Evolutionary conservation across 768 basidiomycete genomes (phyloP).

Genomic region (Candolleomyces aberdarensis): DNA sequence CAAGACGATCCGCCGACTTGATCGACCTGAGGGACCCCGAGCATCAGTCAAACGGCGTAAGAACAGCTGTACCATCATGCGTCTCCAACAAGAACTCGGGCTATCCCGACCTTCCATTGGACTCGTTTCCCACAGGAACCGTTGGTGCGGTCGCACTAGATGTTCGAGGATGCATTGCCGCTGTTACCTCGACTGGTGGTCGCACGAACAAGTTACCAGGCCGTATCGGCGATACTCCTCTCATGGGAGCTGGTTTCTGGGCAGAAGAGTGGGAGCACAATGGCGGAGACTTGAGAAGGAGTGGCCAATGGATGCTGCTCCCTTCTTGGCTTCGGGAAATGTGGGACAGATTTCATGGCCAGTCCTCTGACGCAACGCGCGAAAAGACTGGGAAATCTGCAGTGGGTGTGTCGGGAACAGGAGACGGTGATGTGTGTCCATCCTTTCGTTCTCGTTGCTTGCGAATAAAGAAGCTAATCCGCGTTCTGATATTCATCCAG

Average conservation of each 20-base stretch:
- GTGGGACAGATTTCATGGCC: constrained; percentile 3
- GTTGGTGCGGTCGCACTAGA: constrained; percentile 86
- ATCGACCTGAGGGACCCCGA: neutral
- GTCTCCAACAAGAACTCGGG: neutral
- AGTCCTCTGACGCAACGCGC: constrained; percentile 15
- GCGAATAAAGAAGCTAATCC: neutral
- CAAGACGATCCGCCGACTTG: neutral
- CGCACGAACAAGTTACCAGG: constrained; percentile 82
- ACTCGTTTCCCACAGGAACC: constrained; percentile 56
- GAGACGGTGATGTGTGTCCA: constrained; percentile 71
- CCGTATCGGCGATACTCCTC: constrained; percentile 79
- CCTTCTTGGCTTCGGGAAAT: neutral
- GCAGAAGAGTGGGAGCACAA: constrained; percentile 68
- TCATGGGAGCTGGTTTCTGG: constrained; percentile 80
- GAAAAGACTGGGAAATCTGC: constrained; percentile 29
- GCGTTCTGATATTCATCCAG: constrained; percentile 29
- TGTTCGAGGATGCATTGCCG: constrained; percentile 65
- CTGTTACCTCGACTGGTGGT: constrained; percentile 79
- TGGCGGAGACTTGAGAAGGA: constrained; percentile 16
- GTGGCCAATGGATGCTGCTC: constrained; percentile 35
- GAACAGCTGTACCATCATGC: too few species aligned
- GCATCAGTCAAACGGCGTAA: constrained; percentile 1
- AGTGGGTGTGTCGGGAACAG: constrained; percentile 80
- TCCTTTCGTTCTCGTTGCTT: neutral
- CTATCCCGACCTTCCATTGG: constrained; percentile 31